Base-by-base conservation (phyloP, 2,329 filamentous ascomycete species). In the Zasmidium angulare region DNA sequence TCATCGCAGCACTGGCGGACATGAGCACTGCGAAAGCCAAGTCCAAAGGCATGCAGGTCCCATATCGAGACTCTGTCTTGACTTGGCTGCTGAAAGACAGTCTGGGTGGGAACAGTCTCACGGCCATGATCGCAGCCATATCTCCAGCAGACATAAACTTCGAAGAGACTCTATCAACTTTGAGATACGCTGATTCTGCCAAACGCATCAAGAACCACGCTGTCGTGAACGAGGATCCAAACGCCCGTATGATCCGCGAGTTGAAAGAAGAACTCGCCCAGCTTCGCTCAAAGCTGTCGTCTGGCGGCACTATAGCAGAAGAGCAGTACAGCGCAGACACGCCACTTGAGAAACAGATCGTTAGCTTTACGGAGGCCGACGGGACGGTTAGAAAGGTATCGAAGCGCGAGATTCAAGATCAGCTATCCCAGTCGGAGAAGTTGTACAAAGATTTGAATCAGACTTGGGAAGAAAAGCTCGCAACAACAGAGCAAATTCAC, bases 151-250 rank as follows among this genome's bases (percentile, higher is more conserved):
- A 99, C 76, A 98, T 98, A 79, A 99, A 99, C 77, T 98, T 96
- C 72, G 95, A 99, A 66, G 95, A 99, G 77, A 99, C 96, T 0
- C 82, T 99, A 19, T 95, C 93, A 73, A 99, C 95, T 0, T 82
- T 99, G 24, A 87, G 96, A 71, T 99, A 99, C 76, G 95, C 96
- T 57, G 93, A 99, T 73, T 97, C 92, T 7, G 95, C 95, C 23
- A 99, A 99, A 79, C 88, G 95, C 69, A 99, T 99, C 83, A 98
- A 98, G 91, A 99, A 99, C 79, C 95, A 99, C 75, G 95, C 95
- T 58, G 95, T 99, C 53, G 90, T 99, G 75, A 99, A 99, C 79
- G 95, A 99, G 75, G 95, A 99, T 77, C 93, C 95, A 50, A 99
- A 99, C 73, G 95, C 95, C 61, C 89, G 95, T 68, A 99, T 99